Percentiles rank a stretch among this genome's conserved stretches.
Conservation (phyloP, 768 basidiomycete species). For the Xerocomus spinulosus region DNA sequence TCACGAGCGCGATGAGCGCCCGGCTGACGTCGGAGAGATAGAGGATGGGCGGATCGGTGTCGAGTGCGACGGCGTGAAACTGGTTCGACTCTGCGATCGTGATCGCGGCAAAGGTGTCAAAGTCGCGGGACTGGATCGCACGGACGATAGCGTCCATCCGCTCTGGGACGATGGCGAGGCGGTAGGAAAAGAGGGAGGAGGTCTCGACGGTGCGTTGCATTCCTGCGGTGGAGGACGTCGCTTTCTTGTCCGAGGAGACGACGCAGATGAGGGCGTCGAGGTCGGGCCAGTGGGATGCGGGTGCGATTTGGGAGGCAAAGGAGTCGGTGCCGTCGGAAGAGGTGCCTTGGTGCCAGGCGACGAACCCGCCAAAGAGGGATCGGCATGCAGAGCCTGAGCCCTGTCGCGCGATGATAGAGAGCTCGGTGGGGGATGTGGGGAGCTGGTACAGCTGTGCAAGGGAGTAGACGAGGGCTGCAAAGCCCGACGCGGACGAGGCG, state of each 20-base stretch:
- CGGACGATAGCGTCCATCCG: constrained; percentile 79
- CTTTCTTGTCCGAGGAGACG: constrained; percentile 94
- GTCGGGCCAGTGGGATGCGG: constrained; percentile 86
- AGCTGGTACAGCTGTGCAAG: constrained; percentile 84
- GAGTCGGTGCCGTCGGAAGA: constrained; percentile 74
- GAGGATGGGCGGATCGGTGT: constrained; percentile 97
- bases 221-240: constrained; percentile 88
- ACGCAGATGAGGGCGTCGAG: constrained; percentile 97
- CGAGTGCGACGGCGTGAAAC: constrained; percentile 97
- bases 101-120: constrained; percentile 81
- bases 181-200: constrained; percentile 79
- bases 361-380: constrained; percentile 95
- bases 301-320: constrained; percentile 81
- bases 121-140: constrained; percentile 78
- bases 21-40: constrained; percentile 98
- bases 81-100: constrained; percentile 99
- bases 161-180: constrained; percentile 85
- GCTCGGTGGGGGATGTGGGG: constrained; percentile 68
- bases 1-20: constrained; percentile 86
- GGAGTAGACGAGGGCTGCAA: constrained; percentile 90
- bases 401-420: constrained; percentile 93
- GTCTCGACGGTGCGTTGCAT: constrained; percentile 99
- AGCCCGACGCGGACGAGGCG: constrained; percentile 95
- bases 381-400: constrained; percentile 98
- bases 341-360: constrained; percentile 75